These are phyloP conservation scores for Ochetophila trinervis DNA, from an alignment of 306 rosid species.

Conservation along the genomic window DNA sequence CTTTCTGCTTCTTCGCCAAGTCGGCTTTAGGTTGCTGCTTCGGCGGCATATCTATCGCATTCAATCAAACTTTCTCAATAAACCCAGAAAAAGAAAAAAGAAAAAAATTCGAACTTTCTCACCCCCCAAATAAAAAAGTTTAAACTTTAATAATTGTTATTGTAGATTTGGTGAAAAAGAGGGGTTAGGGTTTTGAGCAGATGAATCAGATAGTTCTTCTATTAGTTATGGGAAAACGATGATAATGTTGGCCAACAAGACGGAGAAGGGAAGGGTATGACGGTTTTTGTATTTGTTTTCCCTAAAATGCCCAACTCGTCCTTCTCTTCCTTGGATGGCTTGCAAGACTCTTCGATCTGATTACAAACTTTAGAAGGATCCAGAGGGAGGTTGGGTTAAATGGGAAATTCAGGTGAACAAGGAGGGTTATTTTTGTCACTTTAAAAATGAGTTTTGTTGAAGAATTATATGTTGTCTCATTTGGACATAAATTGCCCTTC, in stretches of 20 bases:
- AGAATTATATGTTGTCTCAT: no score
- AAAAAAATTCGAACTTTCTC: background rate
- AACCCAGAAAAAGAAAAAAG: constrained; percentile 1
- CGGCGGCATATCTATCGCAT: constrained; percentile 74
- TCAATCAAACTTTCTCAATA: background rate
- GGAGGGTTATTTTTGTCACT: background rate
- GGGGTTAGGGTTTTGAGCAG: constrained; percentile 26
- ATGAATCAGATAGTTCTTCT: constrained; percentile 14
- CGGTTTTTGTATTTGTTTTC: background rate
- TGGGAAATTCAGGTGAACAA: background rate
- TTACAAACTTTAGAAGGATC: background rate
- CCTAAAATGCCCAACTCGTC: background rate
- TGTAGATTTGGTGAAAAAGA: background rate
- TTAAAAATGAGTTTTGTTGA: no score
- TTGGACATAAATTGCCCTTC: no score
- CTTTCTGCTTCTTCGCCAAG: constrained; percentile 90
- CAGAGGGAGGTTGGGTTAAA: background rate
- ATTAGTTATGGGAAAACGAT: background rate
- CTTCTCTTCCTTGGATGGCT: background rate
- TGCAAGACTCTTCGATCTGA: no score
- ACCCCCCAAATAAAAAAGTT: background rate
- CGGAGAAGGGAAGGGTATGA: background rate
- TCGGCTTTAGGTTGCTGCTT: constrained; percentile 78
- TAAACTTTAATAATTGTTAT: no score
- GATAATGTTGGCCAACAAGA: no score